Base-by-base conservation (phyloP, 352 stramenopile genomes). In the Pythium pectinolyticum region DNA sequence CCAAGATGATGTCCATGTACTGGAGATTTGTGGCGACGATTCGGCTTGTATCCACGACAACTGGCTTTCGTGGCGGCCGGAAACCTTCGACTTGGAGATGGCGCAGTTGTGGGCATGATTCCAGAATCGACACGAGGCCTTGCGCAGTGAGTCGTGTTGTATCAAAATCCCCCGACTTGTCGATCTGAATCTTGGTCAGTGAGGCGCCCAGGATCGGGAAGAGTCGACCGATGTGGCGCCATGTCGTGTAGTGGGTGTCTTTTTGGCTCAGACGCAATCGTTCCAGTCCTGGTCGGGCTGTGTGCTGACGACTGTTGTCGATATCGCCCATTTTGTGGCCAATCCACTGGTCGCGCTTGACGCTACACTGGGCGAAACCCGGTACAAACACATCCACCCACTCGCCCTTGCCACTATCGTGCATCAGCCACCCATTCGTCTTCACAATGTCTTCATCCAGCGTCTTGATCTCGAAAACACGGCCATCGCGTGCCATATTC, bases 311-410 rank as follows among this genome's bases (percentile, higher is more conserved):
- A n/a, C n/a, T n/a, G n/a, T 47, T 28, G 15, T 31, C 3, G 24
- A 20, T 14, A 17, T 19, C n/a, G 2, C 9, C 11, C 32, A 22
- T 22, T 3, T 40, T 22, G 4, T 17, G 25, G 7, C 11, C 14
- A 20, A 31, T 2, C 30, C 39, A 54, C 28, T 71, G 43, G 15
- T 46, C 30, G 15, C 57, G 54, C 3, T 43, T 51, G 43, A 79
- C 55, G 28, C 69, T 51, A 5, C 71, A 71, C 30, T 66, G 71
- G 1, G 59, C 71, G 39, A 56, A 65, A 17, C 74, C 71, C 20
- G 74, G 74, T 8, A 82, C 53, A 8, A 79, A 37, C 10, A 77
- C 57, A 20, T 79, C 68, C 5, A 77, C 57, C 59, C 47, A 70
- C 4, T 73, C 59, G 43, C 56, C 66, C 11, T 66, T 28, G 17